Evolutionary conservation across 768 basidiomycete genomes (phyloP).

Genomic region (Rhizopogon roseolus): DNA sequence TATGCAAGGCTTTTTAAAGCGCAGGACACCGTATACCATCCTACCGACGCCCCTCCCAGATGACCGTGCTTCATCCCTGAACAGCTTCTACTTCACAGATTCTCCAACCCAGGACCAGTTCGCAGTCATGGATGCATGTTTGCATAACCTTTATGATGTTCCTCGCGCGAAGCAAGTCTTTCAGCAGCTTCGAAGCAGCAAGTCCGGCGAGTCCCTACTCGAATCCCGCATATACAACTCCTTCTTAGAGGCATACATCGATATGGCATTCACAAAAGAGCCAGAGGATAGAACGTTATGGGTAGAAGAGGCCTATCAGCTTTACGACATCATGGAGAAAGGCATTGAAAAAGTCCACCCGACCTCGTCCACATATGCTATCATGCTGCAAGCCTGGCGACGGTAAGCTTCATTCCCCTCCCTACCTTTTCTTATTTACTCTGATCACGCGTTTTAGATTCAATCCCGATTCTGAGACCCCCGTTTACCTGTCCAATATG

Average conservation of each 20-base stretch:
- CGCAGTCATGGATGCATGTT: slow-evolving; percentile 80
- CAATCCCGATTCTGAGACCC: slow-evolving; percentile 27
- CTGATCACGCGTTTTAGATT: slow-evolving; percentile 29
- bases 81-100: slow-evolving; percentile 58
- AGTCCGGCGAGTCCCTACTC: slow-evolving; percentile 41
- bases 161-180: slow-evolving; percentile 74
- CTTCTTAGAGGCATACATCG: slow-evolving; percentile 60
- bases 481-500: slow-evolving; percentile 11
- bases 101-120: slow-evolving; percentile 63
- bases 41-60: slow-evolving; percentile 64
- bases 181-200: slow-evolving; percentile 46
- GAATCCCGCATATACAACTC: slow-evolving; percentile 53
- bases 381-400: slow-evolving; percentile 57
- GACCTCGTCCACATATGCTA: slow-evolving; percentile 57
- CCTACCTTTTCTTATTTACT: neutral
- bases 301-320: slow-evolving; percentile 55
- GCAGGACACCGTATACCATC: slow-evolving; percentile 46
- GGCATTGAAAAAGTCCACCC: slow-evolving; percentile 45
- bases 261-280: slow-evolving; percentile 50
- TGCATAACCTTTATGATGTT: slow-evolving; percentile 72
- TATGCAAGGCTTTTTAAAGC: slow-evolving; percentile 48
- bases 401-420: slow-evolving; percentile 35
- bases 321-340: slow-evolving; percentile 56
- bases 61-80: slow-evolving; percentile 32
- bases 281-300: slow-evolving; percentile 42